A percentile compares a stretch with the other conserved stretches of the same genome.
Evolutionary conservation across 441 rosid species (phyloP).

Genomic region (Flueggea neowawraea): DNA sequence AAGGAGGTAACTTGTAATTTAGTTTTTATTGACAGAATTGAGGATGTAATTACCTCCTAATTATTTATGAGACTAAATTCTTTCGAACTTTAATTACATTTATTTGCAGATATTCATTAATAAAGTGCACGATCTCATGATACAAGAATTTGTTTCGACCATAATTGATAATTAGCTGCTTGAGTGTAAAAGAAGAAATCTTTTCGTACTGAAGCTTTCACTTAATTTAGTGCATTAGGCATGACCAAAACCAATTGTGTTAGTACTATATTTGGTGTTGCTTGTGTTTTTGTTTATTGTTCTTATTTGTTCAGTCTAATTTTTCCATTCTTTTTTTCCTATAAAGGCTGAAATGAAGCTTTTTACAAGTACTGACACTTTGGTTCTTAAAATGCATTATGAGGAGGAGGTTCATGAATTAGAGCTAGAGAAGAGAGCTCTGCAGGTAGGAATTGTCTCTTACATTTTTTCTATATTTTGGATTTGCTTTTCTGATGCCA

Average conservation of each 20-base stretch:
- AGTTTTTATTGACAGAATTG: no score
- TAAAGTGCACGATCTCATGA: no score
- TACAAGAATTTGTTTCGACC: no score
- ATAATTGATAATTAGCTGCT: no score
- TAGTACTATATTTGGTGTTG: neutral
- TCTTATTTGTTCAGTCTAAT: no score
- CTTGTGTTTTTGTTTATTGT: neutral
- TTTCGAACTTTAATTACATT: no score
- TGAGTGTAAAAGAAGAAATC: no score
- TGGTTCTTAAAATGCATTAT: conserved; percentile 89
- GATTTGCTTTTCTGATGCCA: conserved; percentile 1
- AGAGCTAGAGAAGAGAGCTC: conserved; percentile 75
- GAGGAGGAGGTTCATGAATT: conserved; percentile 89
- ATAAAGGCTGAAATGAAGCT: conserved; percentile 94
- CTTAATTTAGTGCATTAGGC: no score
- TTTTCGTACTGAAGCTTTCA: no score
- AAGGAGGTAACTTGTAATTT: conserved; percentile 57
- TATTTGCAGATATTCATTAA: no score
- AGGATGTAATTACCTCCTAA: no score
- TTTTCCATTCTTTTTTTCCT: conserved; percentile 1
- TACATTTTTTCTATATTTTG: conserved; percentile 4
- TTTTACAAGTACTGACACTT: conserved; percentile 62
- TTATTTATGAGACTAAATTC: no score
- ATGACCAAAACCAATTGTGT: neutral
- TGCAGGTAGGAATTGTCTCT: conserved; percentile 59